Percentiles rank a stretch among this genome's conserved stretches.
Evolutionary conservation across 108 stramenopile genomes (phyloP).

Genomic region (Cyclotella atomus): DNA sequence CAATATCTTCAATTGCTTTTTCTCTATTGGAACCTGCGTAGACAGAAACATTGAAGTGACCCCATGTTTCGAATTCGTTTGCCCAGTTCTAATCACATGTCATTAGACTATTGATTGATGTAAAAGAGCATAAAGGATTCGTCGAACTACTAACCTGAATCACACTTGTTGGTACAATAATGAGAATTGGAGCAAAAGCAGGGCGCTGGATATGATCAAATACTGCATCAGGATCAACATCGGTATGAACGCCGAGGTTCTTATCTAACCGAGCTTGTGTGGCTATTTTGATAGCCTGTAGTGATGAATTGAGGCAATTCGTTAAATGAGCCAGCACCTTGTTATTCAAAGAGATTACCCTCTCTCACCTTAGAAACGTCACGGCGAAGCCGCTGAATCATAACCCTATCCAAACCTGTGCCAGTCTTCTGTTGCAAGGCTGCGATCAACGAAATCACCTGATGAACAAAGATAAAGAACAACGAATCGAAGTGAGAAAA

Average conservation of each 20-base stretch:
- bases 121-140: slow-evolving; percentile 2
- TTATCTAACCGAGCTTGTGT: slow-evolving; percentile 27
- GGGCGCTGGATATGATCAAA: slow-evolving; percentile 19
- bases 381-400: slow-evolving; percentile 38
- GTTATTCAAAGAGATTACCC: not conserved
- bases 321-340: not conserved
- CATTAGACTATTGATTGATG: not conserved
- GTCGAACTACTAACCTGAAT: slow-evolving; percentile 30
- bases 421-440: slow-evolving; percentile 82
- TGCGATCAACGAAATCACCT: slow-evolving; percentile 68
- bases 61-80: slow-evolving; percentile 77
- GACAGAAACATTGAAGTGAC: slow-evolving; percentile 74
- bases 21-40: slow-evolving; percentile 45
- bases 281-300: slow-evolving; percentile 11
- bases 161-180: slow-evolving; percentile 79
- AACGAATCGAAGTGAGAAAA: not conserved
- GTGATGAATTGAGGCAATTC: not conserved
- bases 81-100: slow-evolving; percentile 13
- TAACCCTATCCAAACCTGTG: slow-evolving; percentile 51
- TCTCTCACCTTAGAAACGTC: slow-evolving; percentile 40
- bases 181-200: slow-evolving; percentile 67
- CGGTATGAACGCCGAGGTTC: slow-evolving; percentile 14
- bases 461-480: slow-evolving; percentile 1
- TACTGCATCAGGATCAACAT: not conserved
- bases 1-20: slow-evolving; percentile 54